Percentiles rank a stretch among this genome's conserved stretches.
Evolutionary conservation across 306 rosid genomes (phyloP).

Genomic region (Dryas alaskensis): DNA sequence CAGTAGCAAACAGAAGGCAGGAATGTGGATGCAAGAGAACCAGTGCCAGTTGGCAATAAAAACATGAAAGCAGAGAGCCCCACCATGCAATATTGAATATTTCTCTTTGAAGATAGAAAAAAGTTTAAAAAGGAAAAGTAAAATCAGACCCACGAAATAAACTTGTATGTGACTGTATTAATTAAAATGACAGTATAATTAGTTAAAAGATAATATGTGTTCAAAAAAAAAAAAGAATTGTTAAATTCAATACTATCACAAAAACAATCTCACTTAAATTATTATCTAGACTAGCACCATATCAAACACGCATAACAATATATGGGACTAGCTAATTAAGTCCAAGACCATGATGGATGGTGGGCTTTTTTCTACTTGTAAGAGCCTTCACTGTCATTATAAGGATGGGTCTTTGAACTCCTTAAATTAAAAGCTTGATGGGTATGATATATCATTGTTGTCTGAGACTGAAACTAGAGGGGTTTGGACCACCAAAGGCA

Average conservation of each 20-base stretch:
- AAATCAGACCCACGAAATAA: no score
- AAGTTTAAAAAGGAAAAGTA: no score
- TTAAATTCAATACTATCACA: no score
- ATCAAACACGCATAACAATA: conserved; percentile 22
- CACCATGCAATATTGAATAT: conserved; percentile 25
- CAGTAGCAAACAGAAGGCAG: conserved; percentile 33
- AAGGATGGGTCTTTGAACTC: conserved; percentile 50
- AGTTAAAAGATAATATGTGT: no score
- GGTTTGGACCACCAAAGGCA: conserved; percentile 62
- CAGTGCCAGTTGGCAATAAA: conserved; percentile 37
- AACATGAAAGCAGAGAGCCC: conserved; percentile 34
- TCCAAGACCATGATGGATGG: conserved; percentile 39
- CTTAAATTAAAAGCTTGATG: conserved; percentile 53
- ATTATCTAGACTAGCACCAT: not conserved
- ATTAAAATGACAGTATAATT: no score
- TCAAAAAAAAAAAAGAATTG: no score
- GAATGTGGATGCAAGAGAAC: conserved; percentile 35
- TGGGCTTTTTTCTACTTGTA: conserved; percentile 34
- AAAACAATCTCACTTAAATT: no score
- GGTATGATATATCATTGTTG: conserved; percentile 57
- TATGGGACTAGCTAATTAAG: conserved; percentile 28
- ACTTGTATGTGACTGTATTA: no score
- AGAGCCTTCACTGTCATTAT: conserved; percentile 47
- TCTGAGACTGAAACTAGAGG: conserved; percentile 37
- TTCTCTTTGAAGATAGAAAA: no score